Base-by-base conservation (phyloP, 176 grass and related monocot genomes). In the Neostapfia colusana region DNA sequence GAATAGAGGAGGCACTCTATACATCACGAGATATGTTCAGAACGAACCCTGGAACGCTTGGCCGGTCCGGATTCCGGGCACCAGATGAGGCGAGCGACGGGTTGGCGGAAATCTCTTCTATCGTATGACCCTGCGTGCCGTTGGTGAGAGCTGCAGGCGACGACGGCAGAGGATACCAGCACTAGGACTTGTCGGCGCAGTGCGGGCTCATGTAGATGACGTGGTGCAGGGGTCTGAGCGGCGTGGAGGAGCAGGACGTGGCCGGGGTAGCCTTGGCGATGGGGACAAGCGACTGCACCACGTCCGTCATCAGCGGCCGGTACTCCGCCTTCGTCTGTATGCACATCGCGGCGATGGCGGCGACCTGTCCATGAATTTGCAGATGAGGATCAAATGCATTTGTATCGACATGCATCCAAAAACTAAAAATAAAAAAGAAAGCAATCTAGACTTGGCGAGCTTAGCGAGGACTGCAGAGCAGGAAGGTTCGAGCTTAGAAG, bases 251-350 rank as follows among this genome's bases (percentile, higher is more conserved):
- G 85, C 79, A 83, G 8, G 85, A 85, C 16, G 82, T 56, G 18
- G 18, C 34, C 8, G 77, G 73, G 66, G 77, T 90, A 28, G 69
- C 81, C 69, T 83, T 93, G 11, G 92, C 89, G 70, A 99, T 87
- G 55, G 95, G 95, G 77, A 99, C 90, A 66, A 99, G 85, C 48
- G 95, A 99, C 73, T 99, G 95, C 84, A 95, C 91, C 51, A 99
- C 85, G 40, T 99, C 95, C 39, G 92, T 95, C 95, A 99, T 99
- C n/a, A 99, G 81, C 38, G 92, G 95, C 80, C 95, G 82, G 84
- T 99, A 99, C 44, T 99, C 95, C 12, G 85, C 89, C 83, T 99
- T 93, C 15, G 95, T 68, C 74, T 99, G 95, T 25, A 99, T 27
- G 61, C 95, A 99, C 73, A 99, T 91, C 57, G 95, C 92, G 4